These are phyloP conservation scores for Discostella stelligeroides DNA, from an alignment of 108 stramenopile genomes.

Conservation along the genomic window DNA sequence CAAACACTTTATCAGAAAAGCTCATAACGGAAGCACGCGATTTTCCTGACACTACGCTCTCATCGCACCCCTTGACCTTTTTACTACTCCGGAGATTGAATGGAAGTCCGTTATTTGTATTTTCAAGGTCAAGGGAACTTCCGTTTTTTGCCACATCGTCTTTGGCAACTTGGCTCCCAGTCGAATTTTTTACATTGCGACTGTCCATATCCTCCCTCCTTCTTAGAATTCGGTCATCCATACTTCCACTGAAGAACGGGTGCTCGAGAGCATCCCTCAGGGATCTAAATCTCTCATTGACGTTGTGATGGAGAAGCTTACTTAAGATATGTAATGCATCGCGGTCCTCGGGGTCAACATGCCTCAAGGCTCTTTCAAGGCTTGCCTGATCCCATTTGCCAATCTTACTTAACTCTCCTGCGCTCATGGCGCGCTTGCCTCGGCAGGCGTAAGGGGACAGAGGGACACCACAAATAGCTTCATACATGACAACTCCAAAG, in stretches of 20 bases:
- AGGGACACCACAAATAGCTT: slow-evolving; percentile 76
- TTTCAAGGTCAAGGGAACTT: slow-evolving; percentile 37
- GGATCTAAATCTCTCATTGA: slow-evolving; percentile 55
- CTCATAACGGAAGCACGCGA: slow-evolving; percentile 22
- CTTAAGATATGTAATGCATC: slow-evolving; percentile 63
- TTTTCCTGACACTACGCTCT: slow-evolving; percentile 31
- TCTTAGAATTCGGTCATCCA: slow-evolving; percentile 28
- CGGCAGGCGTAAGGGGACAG: slow-evolving; percentile 83
- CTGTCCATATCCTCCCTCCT: slow-evolving; percentile 11
- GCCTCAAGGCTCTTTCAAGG: slow-evolving; percentile 65
- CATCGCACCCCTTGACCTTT: slow-evolving; percentile 35
- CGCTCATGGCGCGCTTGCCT: slow-evolving; percentile 81
- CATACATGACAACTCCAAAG: slow-evolving; percentile 80
- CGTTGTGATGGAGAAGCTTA: slow-evolving; percentile 73
- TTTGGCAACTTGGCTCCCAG: background rate
- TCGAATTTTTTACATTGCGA: background rate
- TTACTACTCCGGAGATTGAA: slow-evolving; percentile 15
- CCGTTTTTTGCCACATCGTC: slow-evolving; percentile 38
- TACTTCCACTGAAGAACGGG: slow-evolving; percentile 66
- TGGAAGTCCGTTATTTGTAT: slow-evolving; percentile 32
- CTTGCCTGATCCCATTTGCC: slow-evolving; percentile 80
- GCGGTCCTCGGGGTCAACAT: slow-evolving; percentile 54
- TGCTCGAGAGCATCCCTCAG: slow-evolving; percentile 80
- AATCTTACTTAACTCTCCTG: slow-evolving; percentile 71
- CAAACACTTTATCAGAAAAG: slow-evolving; percentile 19